phyloP scores from a whole-genome alignment of 2,329 filamentous ascomycete species.

The Fusarium pseudograminearum region DNA sequence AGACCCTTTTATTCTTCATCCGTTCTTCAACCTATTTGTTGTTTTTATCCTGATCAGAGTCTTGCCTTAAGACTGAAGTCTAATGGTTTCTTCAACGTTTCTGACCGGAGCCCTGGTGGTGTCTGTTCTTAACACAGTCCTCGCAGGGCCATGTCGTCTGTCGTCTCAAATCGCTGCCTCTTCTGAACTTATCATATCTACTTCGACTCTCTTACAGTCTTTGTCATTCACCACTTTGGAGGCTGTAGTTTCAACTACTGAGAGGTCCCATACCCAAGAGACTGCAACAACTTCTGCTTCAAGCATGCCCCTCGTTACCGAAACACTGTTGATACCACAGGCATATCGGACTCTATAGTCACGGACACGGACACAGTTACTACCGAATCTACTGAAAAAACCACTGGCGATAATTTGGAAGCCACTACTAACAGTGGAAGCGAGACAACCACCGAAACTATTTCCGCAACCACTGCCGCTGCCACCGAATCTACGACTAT shows the following conservation, averaged over 20 bases:
- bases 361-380: neutral
- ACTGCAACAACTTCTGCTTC: neutral
- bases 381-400: fast-evolving
- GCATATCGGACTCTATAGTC: fast-evolving
- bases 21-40: fast-evolving
- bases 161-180: neutral
- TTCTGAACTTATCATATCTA: neutral
- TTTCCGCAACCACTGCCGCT: fast-evolving
- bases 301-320: no score
- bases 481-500: neutral
- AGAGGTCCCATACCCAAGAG: neutral
- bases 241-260: neutral
- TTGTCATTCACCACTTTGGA: fast-evolving
- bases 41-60: no score
- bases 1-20: neutral
- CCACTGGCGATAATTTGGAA: neutral
- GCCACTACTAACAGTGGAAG: neutral
- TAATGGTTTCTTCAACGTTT: neutral
- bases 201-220: neutral
- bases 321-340: neutral
- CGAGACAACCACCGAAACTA: neutral
- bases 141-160: neutral
- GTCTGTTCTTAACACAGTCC: neutral
- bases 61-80: neutral
- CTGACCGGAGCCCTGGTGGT: neutral